These are phyloP conservation scores for Cercophora scortea DNA, from an alignment of 495 filamentous ascomycete genomes.

Conservation along the genomic window DNA sequence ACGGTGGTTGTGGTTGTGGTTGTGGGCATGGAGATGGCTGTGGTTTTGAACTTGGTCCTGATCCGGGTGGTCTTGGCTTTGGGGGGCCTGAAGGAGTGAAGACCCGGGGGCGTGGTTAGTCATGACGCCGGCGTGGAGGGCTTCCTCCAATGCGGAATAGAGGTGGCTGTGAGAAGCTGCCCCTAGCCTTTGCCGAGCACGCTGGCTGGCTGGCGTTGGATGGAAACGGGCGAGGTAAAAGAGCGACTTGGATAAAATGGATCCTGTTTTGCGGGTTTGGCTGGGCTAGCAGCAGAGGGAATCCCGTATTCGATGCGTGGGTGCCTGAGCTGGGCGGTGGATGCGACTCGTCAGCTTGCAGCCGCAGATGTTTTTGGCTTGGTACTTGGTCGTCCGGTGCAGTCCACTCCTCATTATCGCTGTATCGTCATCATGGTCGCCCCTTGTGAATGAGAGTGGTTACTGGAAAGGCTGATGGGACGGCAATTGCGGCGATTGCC, in stretches of 20 bases:
- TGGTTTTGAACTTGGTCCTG: slow-evolving; percentile 13
- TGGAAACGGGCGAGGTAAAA: not conserved
- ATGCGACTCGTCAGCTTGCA: slow-evolving; percentile 15
- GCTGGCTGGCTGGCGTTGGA: no score
- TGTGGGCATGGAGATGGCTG: slow-evolving; percentile 21
- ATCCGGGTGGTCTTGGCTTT: slow-evolving; percentile 16
- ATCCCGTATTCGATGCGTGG: slow-evolving; percentile 22
- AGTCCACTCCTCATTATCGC: slow-evolving; percentile 20
- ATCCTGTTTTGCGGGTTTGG: slow-evolving; percentile 1
- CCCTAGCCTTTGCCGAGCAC: no score
- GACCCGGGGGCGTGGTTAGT: slow-evolving; percentile 41
- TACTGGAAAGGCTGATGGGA: not conserved
- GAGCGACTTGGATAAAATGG: slow-evolving; percentile 4
- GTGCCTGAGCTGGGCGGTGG: not conserved
- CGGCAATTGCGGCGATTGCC: not conserved
- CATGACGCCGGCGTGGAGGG: slow-evolving; percentile 34
- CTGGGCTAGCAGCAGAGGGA: slow-evolving; percentile 6
- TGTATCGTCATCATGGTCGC: slow-evolving; percentile 14
- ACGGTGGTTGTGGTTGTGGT: slow-evolving; percentile 1
- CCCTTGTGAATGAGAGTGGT: no score
- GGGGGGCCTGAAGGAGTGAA: slow-evolving; percentile 48
- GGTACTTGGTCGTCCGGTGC: slow-evolving; percentile 14
- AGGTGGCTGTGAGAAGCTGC: slow-evolving; percentile 17
- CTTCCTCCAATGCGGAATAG: no score
- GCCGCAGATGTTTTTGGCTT: slow-evolving; percentile 8